A percentile compares a stretch with the other conserved stretches of the same genome.
These are phyloP conservation scores for Diversispora eburnea DNA, from an alignment of 192 early-diverging fungal species.

Conservation along the genomic window DNA sequence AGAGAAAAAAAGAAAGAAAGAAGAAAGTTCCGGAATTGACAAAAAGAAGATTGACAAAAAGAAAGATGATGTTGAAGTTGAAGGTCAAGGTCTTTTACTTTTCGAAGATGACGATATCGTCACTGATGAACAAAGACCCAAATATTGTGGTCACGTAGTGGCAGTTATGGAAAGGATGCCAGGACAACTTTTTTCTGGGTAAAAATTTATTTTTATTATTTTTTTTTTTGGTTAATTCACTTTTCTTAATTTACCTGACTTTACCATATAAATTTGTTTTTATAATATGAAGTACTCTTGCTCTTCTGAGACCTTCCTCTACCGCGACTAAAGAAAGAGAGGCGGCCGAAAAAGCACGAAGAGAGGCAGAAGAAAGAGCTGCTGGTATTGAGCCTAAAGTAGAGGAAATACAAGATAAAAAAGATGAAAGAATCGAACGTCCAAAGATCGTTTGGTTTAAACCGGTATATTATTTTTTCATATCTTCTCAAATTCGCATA, in stretches of 20 bases:
- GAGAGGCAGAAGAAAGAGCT: conserved; percentile 39
- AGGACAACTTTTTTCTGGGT: conserved; percentile 59
- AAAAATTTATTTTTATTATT: neutral
- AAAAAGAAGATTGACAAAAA: conserved; percentile 43
- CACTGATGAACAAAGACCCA: conserved; percentile 52
- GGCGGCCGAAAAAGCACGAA: conserved; percentile 28
- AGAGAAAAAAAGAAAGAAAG: conserved; percentile 54
- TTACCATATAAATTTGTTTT: neutral
- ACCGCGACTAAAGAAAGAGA: conserved; percentile 25
- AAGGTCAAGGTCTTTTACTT: conserved; percentile 35
- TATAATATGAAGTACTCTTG: conserved; percentile 27
- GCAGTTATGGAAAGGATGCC: conserved; percentile 55
- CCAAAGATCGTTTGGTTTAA: conserved; percentile 77
- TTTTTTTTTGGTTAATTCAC: neutral
- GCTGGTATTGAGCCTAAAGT: conserved; percentile 33
- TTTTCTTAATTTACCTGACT: neutral
- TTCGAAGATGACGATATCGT: conserved; percentile 50
- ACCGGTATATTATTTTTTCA: conserved; percentile 48
- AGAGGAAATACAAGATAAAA: conserved; percentile 39
- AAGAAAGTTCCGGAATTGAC: conserved; percentile 40
- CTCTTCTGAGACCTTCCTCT: conserved; percentile 38
- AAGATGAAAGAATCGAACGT: conserved; percentile 43
- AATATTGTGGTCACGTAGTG: conserved; percentile 54
- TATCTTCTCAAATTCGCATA: conserved; percentile 14
- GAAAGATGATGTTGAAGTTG: conserved; percentile 54